Base-by-base conservation (phyloP, 225 moss, liverwort and hornwort species). In the Pseudisothecium myosuroides region DNA sequence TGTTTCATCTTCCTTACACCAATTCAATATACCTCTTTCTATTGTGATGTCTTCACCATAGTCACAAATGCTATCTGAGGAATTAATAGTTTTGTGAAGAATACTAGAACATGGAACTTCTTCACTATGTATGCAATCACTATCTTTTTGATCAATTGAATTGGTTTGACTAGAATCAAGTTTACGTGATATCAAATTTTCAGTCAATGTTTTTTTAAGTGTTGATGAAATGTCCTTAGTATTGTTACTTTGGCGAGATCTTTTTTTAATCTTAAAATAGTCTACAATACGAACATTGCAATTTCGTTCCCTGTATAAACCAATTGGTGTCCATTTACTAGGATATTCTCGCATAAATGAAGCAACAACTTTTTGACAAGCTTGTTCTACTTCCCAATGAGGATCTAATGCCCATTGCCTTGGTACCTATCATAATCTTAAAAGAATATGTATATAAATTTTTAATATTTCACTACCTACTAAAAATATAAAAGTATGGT, bases 401-500 rank as follows among this genome's bases (percentile, higher is more conserved):
- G 95, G 93, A 84, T 95, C 95, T 32, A 95, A 59, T 37, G 91
- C 91, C 95, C 95, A 95, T 87, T 92, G 93, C 75, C 89, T 93
- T 47, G 95, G 92, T 36, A 95, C 95, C 94, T 95, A 76, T 80
- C 1, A 76, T 6, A 11, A 10, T 88, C 27, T 14, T 0, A n/a
- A n/a, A 24, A 17, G 18, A 2, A 52, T 10, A 20, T 74, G 6
- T 9, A 24, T 11, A 18, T 26, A 3, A 31, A 11, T 17, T 9
- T 20, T 58, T 0, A 27, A 2, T 18, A 39, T 39, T 79, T 58
- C 1, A 58, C 3, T 28, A 11, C 0, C 17, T 58, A n/a, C 3
- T 49, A 2, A 14, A 36, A 37, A 18, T 50, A 65, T 50, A 8
- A 36, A 66, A 50, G 12, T 2, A 8, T 66, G 1, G 8, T n/a